Evolutionary conservation across 2,329 filamentous ascomycete genomes (phyloP), one percentile per base, ranked within the genome.

Genomic region (Xylaria sp.): DNA sequence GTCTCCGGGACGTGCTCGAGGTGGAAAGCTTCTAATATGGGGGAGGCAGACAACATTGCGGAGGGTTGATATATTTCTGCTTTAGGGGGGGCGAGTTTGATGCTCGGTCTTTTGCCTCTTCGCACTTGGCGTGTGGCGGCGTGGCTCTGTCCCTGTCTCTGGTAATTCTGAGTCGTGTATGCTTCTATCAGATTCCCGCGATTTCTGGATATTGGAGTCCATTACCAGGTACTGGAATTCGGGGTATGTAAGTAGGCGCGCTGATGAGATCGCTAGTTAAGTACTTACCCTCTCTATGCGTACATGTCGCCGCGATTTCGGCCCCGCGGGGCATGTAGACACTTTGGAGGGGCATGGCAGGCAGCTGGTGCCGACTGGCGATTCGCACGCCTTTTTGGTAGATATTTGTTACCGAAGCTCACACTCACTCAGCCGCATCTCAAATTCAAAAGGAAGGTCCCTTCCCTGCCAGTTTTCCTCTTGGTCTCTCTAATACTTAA

Each of bases 1-100:
- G 84, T 83, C 6, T 84, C 76, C 1, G 93, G 92, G 51, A 97
- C 83, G 79, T 98, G 93, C 69, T 96, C 90, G 40, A 98, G 85
- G 51, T 84, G 77, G 65, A 97, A 81, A 2, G 87, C 90, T 81
- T 94, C 89, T 75, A 95, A 53, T 23, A 66, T 60, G 3, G 63
- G 10, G 5, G 54, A 16, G 13, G 48, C 5, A 10, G 44, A 27
- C 67, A 68, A 27, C 67, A 68, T 60, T 50, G 48, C 40, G 21
- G 32, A 29, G 9, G 54, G 5, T 51, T 57, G 48, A 3, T 25
- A 10, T 12, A 13, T 29, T n/a, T n/a, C n/a, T n/a, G n/a, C n/a
- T n/a, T n/a, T n/a, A n/a, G 21, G 23, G 21, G n/a, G 10, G 47
- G 2, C 32, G 51, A 44, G 58, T 37, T 10, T 65, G 50, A 40